Percentiles rank a stretch among this genome's conserved stretches.
These are phyloP conservation scores for Chenopodium formosanum DNA, from an alignment of 148 eudicot species.

Conservation along the genomic window DNA sequence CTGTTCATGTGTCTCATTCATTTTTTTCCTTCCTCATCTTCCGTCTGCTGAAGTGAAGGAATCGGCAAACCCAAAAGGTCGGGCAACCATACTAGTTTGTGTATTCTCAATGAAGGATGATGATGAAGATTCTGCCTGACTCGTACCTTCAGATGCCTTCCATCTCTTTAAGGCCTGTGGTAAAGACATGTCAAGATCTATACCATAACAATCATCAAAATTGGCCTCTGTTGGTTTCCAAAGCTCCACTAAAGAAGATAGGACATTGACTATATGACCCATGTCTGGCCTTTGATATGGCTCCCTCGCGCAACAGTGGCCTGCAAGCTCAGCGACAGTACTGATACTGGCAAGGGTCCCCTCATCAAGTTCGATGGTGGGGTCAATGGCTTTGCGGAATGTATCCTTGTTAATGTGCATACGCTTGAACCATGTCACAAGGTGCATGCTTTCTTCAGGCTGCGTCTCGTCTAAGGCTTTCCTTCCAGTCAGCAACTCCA, in stretches of 20 bases:
- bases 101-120: constrained; percentile 80
- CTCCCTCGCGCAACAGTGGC: constrained; percentile 92
- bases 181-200: constrained; percentile 84
- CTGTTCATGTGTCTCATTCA: background rate
- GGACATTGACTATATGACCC: constrained; percentile 88
- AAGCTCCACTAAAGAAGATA: constrained; percentile 81
- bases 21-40: constrained; percentile 41
- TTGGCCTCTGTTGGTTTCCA: constrained; percentile 71
- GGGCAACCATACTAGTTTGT: constrained; percentile 74
- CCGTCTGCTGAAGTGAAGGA: constrained; percentile 89
- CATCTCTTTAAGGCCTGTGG: constrained; percentile 92
- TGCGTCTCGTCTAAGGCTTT: constrained; percentile 91
- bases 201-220: constrained; percentile 75
- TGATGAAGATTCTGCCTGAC: constrained; percentile 58
- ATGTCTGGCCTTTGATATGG: constrained; percentile 96
- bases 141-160: constrained; percentile 82
- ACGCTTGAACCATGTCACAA: constrained; percentile 91
- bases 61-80: constrained; percentile 89
- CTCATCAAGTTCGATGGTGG: constrained; percentile 61
- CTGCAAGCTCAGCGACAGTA: constrained; percentile 91
- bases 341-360: constrained; percentile 74
- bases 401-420: constrained; percentile 87
- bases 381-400: constrained; percentile 83
- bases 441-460: constrained; percentile 94
- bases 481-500: constrained; percentile 89